Conservation (phyloP, 352 stramenopile species). For the Phytophthora melonis region DNA sequence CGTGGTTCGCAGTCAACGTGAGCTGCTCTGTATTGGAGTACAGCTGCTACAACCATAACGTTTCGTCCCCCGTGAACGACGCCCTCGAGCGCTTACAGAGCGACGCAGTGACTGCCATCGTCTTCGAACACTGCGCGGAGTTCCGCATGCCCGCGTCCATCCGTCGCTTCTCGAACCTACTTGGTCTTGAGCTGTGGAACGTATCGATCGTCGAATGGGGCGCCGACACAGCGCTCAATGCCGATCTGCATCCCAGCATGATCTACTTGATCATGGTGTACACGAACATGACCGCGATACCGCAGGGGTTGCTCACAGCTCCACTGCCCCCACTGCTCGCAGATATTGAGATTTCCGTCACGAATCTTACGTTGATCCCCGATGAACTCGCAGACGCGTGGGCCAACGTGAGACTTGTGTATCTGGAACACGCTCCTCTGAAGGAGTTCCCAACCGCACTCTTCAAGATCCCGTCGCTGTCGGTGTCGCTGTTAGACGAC, state of each 20-base stretch:
- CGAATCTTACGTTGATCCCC: conserved; percentile 45
- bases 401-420: conserved; percentile 42
- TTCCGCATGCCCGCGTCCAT: conserved; percentile 52
- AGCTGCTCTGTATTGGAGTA: conserved; percentile 50
- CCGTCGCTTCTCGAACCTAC: conserved; percentile 48
- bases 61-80: conserved; percentile 13
- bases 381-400: conserved; percentile 37
- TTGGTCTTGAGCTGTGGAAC: conserved; percentile 69
- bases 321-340: conserved; percentile 47
- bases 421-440: conserved; percentile 43
- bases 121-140: conserved; percentile 55
- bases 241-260: conserved; percentile 38
- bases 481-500: conserved; percentile 39
- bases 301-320: conserved; percentile 39
- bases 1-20: conserved; percentile 54
- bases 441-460: conserved; percentile 44
- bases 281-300: conserved; percentile 59
- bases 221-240: conserved; percentile 43
- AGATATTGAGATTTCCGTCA: conserved; percentile 56
- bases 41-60: conserved; percentile 38
- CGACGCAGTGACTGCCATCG: conserved; percentile 31
- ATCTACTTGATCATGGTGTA: conserved; percentile 53
- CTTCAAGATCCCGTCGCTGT: conserved; percentile 29
- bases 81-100: conserved; percentile 37
- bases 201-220: conserved; percentile 54